Percentiles rank a stretch among this genome's conserved stretches.
phyloP scores from a whole-genome alignment of 768 basidiomycete species.

The Lactifluus piperatus region DNA sequence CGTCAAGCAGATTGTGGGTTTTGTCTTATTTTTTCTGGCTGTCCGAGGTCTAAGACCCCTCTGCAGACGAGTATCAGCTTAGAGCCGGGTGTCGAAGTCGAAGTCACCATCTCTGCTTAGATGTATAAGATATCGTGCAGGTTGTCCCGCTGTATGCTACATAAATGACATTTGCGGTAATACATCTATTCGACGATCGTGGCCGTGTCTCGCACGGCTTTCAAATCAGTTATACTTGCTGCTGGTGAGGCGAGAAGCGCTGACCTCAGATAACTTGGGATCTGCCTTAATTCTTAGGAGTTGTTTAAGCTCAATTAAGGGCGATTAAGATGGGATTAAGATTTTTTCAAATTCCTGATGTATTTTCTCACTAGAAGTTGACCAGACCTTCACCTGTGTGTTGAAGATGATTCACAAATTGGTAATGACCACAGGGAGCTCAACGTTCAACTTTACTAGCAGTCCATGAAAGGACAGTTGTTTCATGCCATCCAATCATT shows the following conservation, averaged over 20 bases:
- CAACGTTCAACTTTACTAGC: no score
- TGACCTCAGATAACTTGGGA: not conserved
- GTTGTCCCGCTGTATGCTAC: not conserved
- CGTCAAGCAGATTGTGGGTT: slow-evolving; percentile 97
- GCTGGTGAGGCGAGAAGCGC: not conserved
- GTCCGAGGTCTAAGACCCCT: not conserved
- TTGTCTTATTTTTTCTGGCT: not conserved
- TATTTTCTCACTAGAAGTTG: no score
- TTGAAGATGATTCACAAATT: no score
- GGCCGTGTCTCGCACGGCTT: not conserved
- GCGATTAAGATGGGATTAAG: no score
- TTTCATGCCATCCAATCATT: no score
- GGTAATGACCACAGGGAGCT: no score
- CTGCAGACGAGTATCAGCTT: slow-evolving; percentile 91
- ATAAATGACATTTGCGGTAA: not conserved
- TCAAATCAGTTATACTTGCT: not conserved
- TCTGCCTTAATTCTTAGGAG: no score
- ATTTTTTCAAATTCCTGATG: no score
- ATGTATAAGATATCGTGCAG: slow-evolving; percentile 1
- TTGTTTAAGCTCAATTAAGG: no score
- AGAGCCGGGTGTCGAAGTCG: slow-evolving; percentile 98
- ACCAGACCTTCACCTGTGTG: no score
- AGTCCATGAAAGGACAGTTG: no score
- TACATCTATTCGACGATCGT: not conserved
- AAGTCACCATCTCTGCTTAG: slow-evolving; percentile 88